These are phyloP conservation scores for Hyaloscypha finlandica DNA, from an alignment of 495 filamentous ascomycete species.

Conservation along the genomic window DNA sequence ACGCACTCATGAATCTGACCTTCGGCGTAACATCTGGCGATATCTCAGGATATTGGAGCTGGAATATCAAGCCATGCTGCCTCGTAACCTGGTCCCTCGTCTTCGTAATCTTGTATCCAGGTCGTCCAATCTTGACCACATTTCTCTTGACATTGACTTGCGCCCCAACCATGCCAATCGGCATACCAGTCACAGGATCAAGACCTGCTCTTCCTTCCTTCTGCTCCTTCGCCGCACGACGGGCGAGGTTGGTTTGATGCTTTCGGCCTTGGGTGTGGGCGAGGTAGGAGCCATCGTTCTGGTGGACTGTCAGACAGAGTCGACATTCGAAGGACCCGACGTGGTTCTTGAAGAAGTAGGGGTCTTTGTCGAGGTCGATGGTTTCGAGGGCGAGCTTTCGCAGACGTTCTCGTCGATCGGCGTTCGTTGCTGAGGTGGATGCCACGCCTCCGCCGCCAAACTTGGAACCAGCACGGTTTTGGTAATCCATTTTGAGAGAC, in stretches of 20 bases:
- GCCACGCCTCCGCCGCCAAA: constrained; percentile 98
- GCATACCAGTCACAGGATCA: constrained; percentile 73
- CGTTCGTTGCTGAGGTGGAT: constrained; percentile 89
- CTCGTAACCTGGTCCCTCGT: constrained; percentile 85
- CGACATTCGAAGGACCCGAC: constrained; percentile 98
- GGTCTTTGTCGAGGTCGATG: constrained; percentile 99
- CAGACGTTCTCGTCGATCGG: constrained; percentile 93
- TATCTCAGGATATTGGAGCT: constrained; percentile 95
- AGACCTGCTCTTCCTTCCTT: constrained; percentile 77
- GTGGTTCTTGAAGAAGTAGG: constrained; percentile 99
- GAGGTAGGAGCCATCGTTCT: constrained; percentile 99
- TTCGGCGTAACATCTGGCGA: constrained; percentile 71
- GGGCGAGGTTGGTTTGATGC: constrained; percentile 98
- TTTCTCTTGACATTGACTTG: constrained; percentile 79
- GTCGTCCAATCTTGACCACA: constrained; percentile 94
- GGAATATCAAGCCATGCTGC: constrained; percentile 89
- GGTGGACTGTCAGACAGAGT: constrained; percentile 97
- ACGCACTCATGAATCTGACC: constrained; percentile 96
- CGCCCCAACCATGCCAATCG: constrained; percentile 73
- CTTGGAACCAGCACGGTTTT: constrained; percentile 97
- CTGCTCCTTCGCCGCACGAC: constrained; percentile 89
- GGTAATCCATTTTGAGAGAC: constrained; percentile 54
- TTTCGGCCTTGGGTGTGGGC: constrained; percentile 98
- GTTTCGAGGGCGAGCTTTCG: constrained; percentile 97
- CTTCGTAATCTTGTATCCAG: constrained; percentile 98